Conservation (phyloP, 2,329 filamentous ascomycete genomes). For the Coleophoma eucalyptorum region DNA sequence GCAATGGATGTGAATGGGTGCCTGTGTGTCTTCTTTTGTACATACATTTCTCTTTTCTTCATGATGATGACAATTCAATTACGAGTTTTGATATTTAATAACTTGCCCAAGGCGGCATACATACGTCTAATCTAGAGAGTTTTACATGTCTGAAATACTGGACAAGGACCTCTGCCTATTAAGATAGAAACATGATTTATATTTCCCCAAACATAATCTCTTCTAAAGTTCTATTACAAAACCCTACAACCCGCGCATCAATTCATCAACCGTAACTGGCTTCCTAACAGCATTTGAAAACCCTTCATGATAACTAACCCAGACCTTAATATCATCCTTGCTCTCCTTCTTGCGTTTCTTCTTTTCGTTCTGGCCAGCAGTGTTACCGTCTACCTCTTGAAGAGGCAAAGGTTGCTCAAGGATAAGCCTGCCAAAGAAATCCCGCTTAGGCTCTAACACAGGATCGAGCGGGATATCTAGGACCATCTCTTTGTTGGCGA, state of each 20-base stretch:
- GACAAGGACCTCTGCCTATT: too few species aligned
- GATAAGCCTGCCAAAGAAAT: conserved; percentile 82
- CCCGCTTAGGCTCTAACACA: conserved; percentile 53
- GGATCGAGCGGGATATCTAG: conserved; percentile 10
- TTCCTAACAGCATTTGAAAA: conserved; percentile 91
- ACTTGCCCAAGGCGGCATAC: too few species aligned
- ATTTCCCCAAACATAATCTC: too few species aligned
- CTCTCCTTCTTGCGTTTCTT: conserved; percentile 27
- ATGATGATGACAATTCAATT: too few species aligned
- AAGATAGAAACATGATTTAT: too few species aligned
- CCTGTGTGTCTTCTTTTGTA: too few species aligned
- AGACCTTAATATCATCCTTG: conserved; percentile 58
- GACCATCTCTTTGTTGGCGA: conserved; percentile 17
- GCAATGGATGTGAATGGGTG: too few species aligned
- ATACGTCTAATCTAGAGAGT: too few species aligned
- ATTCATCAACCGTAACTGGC: conserved; percentile 75
- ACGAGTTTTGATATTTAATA: too few species aligned
- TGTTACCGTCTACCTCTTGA: conserved; percentile 37
- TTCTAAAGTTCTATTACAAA: not conserved
- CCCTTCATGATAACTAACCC: conserved; percentile 88
- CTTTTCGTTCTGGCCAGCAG: conserved; percentile 59
- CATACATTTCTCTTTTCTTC: too few species aligned
- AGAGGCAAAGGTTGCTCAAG: conserved; percentile 36
- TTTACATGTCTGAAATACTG: too few species aligned
- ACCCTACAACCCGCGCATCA: conserved; percentile 61